phyloP scores from a whole-genome alignment of 2,329 filamentous ascomycete species.

The Hypomyces rosellus region DNA sequence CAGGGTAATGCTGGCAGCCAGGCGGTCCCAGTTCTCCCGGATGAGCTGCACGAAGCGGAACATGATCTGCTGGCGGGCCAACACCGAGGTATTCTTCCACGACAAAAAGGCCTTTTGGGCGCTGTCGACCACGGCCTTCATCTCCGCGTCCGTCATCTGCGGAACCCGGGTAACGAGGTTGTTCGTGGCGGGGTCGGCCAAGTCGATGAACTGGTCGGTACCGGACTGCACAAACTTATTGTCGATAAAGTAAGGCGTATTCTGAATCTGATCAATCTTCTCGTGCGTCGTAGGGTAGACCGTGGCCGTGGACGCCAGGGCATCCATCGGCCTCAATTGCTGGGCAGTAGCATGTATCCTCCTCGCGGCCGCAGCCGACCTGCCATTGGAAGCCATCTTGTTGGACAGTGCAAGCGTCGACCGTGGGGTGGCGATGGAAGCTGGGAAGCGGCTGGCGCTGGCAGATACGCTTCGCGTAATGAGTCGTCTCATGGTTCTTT shows the following conservation, averaged over 20 bases:
- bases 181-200: constrained; percentile 79
- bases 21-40: constrained; percentile 75
- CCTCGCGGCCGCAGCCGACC: constrained; percentile 38
- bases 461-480: constrained; percentile 34
- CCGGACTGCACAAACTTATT: constrained; percentile 68
- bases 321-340: constrained; percentile 47
- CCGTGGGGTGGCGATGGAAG: constrained; percentile 19
- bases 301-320: constrained; percentile 48
- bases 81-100: constrained; percentile 67
- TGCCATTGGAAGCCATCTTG: constrained; percentile 30
- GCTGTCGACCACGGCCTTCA: constrained; percentile 67
- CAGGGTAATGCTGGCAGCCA: constrained; percentile 78
- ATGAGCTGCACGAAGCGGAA: constrained; percentile 78
- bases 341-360: constrained; percentile 52
- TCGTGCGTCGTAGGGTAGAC: constrained; percentile 68
- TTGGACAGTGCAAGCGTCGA: constrained; percentile 19
- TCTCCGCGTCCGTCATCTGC: constrained; percentile 72
- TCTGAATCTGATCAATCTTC: constrained; percentile 57
- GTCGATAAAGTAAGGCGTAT: constrained; percentile 77
- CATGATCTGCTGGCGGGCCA: constrained; percentile 77
- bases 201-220: constrained; percentile 67
- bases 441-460: constrained; percentile 28
- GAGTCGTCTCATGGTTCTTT: constrained; percentile 41
- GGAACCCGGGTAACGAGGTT: constrained; percentile 78
- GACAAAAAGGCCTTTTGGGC: constrained; percentile 68